Base-by-base conservation (phyloP, 148 eudicot species). In the Heliamphora exappendiculata region DNA sequence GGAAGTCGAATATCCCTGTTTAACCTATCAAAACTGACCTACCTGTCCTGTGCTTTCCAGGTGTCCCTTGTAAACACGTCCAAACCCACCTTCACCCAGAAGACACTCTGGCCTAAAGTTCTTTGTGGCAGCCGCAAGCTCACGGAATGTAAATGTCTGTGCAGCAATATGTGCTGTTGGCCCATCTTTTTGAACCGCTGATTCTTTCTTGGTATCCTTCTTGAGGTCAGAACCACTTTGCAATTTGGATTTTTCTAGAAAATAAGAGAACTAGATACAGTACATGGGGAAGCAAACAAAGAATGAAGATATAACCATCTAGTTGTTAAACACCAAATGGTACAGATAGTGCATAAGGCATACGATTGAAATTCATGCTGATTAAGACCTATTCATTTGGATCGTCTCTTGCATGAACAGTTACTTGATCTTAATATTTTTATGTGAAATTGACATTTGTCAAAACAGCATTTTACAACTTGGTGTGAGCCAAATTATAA, bases 11-110 rank as follows among this genome's bases (percentile, higher is more conserved):
- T 13, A 47, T 39, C 63, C 36, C 49, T 33, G 54, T 7, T 29
- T 26, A 28, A 33, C 20, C 37, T 41, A 59, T 59, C 72, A 60
- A 45, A 55, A 60, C 17, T 28, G 14, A 54, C 76, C 59, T 74
- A 92, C 98, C 92, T 94, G 97, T 73, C 98, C 98, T 9, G 95
- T 89, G 92, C 87, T 88, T 67, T 90, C 98, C 71, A 94, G 76
- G n/a, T 81, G 89, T 34, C 98, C 98, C 84, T 92, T 91, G 77
- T 92, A 92, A 75, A 94, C 98, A 75, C 94, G 90, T 41, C 98
- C 98, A 79, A 94, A 94, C 45, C 98, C 98, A 80, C 98, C 98
- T 88, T 94, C 98, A 57, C 98, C 98, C 31, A 94, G 66, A 81
- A 92, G 84, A 71, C 84, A 73, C 85, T 94, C 98, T 20, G 89